Percentiles rank a stretch among this genome's conserved stretches.
These are phyloP conservation scores for Diplocarpon rosae DNA, from an alignment of 2,329 filamentous ascomycete genomes.

Conservation along the genomic window DNA sequence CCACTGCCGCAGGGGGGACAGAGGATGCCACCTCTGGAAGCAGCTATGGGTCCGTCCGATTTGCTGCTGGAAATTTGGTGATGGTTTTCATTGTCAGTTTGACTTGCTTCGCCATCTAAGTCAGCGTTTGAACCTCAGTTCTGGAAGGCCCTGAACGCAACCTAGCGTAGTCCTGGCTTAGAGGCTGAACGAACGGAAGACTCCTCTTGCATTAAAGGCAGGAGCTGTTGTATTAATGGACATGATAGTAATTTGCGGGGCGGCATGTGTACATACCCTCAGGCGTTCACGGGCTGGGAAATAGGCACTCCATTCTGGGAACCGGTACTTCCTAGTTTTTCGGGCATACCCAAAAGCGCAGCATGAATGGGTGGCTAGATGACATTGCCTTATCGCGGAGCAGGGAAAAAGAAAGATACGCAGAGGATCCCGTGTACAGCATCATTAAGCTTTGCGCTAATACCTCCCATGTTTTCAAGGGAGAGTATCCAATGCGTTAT, in stretches of 20 bases:
- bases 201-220: too few species aligned
- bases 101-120: conserved; percentile 7
- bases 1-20: conserved; percentile 39
- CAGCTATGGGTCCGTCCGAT: conserved; percentile 9
- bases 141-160: not conserved
- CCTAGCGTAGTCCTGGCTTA: too few species aligned
- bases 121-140: not conserved
- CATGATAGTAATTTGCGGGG: not conserved
- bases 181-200: too few species aligned
- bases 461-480: too few species aligned
- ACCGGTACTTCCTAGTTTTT: not conserved
- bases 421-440: too few species aligned
- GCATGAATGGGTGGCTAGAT: not conserved
- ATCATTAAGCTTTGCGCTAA: too few species aligned
- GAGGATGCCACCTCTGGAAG: conserved; percentile 23
- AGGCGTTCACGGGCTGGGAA: not conserved
- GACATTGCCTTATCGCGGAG: too few species aligned
- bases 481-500: too few species aligned
- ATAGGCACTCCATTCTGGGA: not conserved
- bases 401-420: too few species aligned
- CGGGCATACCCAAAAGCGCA: not conserved
- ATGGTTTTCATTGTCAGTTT: conserved; percentile 23
- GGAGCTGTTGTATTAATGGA: too few species aligned
- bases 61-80: conserved; percentile 12
- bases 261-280: not conserved